Conservation (phyloP, 495 filamentous ascomycete species). For the Halenospora varia region DNA sequence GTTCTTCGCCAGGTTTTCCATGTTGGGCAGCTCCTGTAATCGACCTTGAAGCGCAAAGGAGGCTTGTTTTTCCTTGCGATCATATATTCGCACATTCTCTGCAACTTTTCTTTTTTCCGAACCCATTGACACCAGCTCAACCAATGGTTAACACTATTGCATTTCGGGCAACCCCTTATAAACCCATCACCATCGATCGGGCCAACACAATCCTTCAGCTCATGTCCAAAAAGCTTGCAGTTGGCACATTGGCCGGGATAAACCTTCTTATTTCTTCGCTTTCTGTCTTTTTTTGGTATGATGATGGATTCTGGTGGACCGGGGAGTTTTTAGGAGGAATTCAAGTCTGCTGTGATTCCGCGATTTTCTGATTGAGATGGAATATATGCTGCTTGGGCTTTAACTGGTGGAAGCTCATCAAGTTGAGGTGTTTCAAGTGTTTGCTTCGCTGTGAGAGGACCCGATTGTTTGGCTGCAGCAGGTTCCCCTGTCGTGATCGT, state of each 20-base stretch:
- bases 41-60: background rate
- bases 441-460: no score
- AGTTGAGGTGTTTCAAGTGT: no score
- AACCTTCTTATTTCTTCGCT: no score
- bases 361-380: no score
- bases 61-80: background rate
- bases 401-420: no score
- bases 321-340: no score
- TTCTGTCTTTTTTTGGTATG: no score
- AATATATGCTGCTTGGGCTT: no score
- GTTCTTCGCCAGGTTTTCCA: background rate
- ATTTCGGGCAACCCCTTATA: background rate
- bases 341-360: no score
- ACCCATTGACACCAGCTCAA: background rate
- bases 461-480: no score
- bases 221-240: conserved; percentile 1
- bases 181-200: background rate
- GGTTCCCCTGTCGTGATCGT: no score
- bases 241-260: background rate
- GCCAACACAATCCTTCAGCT: background rate
- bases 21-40: background rate
- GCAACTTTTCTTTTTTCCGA: background rate
- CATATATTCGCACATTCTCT: background rate
- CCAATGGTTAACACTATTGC: background rate
- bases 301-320: no score